phyloP scores from a whole-genome alignment of 1,284 basidiomycete species.

The Tremellales sp. region DNA sequence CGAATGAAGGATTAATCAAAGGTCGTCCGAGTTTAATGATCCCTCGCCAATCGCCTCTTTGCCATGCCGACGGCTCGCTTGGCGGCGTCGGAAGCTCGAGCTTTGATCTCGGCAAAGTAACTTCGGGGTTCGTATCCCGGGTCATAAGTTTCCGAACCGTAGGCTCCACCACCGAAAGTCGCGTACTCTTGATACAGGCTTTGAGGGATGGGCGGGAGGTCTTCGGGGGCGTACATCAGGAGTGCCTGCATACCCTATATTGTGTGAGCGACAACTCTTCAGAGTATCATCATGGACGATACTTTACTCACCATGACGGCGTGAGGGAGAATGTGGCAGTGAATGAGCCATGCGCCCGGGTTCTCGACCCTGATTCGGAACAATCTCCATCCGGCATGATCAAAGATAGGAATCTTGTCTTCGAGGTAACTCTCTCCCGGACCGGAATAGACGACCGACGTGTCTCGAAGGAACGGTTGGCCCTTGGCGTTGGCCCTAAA shows the following conservation, averaged over 20 bases:
- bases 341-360: conserved; percentile 11
- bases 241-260: conserved; percentile 7
- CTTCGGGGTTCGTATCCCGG: conserved; percentile 3
- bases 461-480: conserved; percentile 10
- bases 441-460: conserved; percentile 7
- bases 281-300: not conserved
- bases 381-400: conserved; percentile 9
- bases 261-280: too few species aligned
- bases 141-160: conserved; percentile 3
- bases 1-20: too few species aligned
- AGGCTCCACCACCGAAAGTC: conserved; percentile 8
- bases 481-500: conserved; percentile 1
- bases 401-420: not conserved
- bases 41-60: not conserved
- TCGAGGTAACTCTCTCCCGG: conserved; percentile 8
- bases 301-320: conserved; percentile 5
- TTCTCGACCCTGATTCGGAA: conserved; percentile 8
- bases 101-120: conserved; percentile 3
- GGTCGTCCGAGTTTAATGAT: too few species aligned
- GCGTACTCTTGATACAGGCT: conserved; percentile 7
- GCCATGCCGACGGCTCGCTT: not conserved
- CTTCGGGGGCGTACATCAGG: conserved; percentile 9
- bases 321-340: conserved; percentile 12
- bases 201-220: conserved; percentile 8
- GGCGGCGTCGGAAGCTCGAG: not conserved